Percentiles rank a stretch among this genome's conserved stretches.
Evolutionary conservation across 2,329 filamentous ascomycete genomes (phyloP).

Genomic region (Botrytis squamosa): DNA sequence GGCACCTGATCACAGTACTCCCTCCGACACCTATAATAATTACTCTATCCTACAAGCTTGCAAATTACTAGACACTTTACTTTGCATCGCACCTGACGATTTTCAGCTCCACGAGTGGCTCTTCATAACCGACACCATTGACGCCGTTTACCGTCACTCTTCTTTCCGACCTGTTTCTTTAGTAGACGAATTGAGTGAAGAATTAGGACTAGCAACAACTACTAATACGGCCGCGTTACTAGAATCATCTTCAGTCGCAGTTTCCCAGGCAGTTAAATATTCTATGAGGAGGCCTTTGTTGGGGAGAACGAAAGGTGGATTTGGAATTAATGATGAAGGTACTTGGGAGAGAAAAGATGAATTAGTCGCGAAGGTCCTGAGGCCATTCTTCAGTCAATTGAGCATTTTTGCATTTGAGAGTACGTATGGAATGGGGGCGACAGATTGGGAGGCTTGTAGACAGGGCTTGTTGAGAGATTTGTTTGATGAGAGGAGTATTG

Average conservation of each 20-base stretch:
- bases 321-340: slow-evolving; percentile 54
- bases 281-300: slow-evolving; percentile 43
- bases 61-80: slow-evolving; percentile 86
- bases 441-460: slow-evolving; percentile 65
- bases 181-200: slow-evolving; percentile 80
- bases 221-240: slow-evolving; percentile 19
- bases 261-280: slow-evolving; percentile 29
- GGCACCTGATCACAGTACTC: slow-evolving; percentile 60
- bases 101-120: slow-evolving; percentile 99
- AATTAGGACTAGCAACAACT: slow-evolving; percentile 47
- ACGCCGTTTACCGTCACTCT: slow-evolving; percentile 82
- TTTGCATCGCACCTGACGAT: slow-evolving; percentile 85
- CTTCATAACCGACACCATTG: slow-evolving; percentile 94
- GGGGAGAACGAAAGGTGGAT: slow-evolving; percentile 30
- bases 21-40: slow-evolving; percentile 73
- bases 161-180: slow-evolving; percentile 70
- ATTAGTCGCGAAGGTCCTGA: slow-evolving; percentile 72
- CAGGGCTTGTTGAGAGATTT: slow-evolving; percentile 68
- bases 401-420: slow-evolving; percentile 94
- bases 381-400: slow-evolving; percentile 86
- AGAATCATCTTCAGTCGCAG: slow-evolving; percentile 25
- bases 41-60: slow-evolving; percentile 82
- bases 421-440: slow-evolving; percentile 76
- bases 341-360: slow-evolving; percentile 61
- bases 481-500: slow-evolving; percentile 73